Conservation (phyloP, 176 grass and related monocot species). For the Musa schizocarpa region DNA sequence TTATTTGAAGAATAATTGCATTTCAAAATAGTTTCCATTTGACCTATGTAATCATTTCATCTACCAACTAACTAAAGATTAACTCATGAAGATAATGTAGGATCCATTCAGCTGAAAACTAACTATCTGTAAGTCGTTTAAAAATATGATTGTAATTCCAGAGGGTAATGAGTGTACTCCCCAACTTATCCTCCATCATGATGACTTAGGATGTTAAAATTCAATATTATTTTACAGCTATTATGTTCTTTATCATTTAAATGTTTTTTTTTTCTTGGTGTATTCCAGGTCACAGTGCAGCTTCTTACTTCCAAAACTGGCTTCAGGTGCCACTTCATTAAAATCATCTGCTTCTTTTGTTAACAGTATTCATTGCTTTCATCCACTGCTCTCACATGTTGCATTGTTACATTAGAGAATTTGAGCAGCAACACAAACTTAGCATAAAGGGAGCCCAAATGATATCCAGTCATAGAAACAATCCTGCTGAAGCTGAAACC, state of each 20-base stretch:
- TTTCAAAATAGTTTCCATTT: too few relatives aligned
- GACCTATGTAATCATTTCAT: too few relatives aligned
- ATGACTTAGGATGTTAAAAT: too few relatives aligned
- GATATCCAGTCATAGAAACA: constrained; percentile 60
- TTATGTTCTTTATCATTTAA: constrained; percentile 21
- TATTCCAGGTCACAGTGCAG: constrained; percentile 77
- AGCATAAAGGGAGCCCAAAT: constrained; percentile 52
- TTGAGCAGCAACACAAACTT: constrained; percentile 93
- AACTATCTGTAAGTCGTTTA: not conserved
- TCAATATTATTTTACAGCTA: not conserved
- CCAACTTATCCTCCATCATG: too few relatives aligned
- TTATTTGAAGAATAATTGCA: not conserved
- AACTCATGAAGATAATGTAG: not conserved
- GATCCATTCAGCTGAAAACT: not conserved
- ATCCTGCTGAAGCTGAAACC: constrained; percentile 41
- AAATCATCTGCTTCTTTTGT: constrained; percentile 5
- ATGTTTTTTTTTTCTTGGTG: constrained; percentile 27
- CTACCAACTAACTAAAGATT: not conserved
- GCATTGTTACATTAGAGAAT: constrained; percentile 55
- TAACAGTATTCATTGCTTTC: constrained; percentile 1
- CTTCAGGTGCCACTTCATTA: constrained; percentile 56
- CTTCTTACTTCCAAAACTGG: constrained; percentile 94
- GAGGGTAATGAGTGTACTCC: too few relatives aligned
- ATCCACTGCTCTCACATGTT: constrained; percentile 23
- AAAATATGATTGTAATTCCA: too few relatives aligned